Evolutionary conservation across 1,284 basidiomycete species (phyloP).

Genomic region (Mycena citricolor): DNA sequence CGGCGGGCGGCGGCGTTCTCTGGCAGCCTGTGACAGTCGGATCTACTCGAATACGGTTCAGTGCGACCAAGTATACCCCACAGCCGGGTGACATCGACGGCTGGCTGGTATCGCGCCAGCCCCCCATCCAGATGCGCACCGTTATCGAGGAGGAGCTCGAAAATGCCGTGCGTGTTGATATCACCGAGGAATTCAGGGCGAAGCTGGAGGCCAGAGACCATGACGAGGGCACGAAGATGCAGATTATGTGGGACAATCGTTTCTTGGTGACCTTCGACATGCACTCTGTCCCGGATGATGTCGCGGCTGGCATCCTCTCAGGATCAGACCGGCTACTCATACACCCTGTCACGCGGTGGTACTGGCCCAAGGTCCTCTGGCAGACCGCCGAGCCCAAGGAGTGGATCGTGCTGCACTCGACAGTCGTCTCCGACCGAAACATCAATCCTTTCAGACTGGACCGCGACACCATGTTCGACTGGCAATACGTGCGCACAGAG

Average conservation of each 20-base stretch:
- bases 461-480: constrained; percentile 4
- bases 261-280: constrained; percentile 51
- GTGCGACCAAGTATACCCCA: constrained; percentile 14
- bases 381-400: not conserved
- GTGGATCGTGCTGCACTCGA: constrained; percentile 6
- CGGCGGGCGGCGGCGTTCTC: constrained; percentile 59
- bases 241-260: constrained; percentile 59
- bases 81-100: constrained; percentile 25
- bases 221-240: constrained; percentile 22
- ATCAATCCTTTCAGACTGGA: too few relatives aligned
- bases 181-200: constrained; percentile 35
- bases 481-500: constrained; percentile 2
- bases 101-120: constrained; percentile 41
- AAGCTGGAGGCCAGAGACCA: not conserved
- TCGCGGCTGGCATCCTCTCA: constrained; percentile 8
- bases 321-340: constrained; percentile 32
- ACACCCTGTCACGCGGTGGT: constrained; percentile 42
- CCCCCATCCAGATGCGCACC: constrained; percentile 25
- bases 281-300: constrained; percentile 37
- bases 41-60: constrained; percentile 27
- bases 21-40: constrained; percentile 53
- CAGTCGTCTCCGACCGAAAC: constrained; percentile 5
- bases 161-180: constrained; percentile 30
- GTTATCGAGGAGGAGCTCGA: constrained; percentile 10
- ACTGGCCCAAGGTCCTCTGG: constrained; percentile 46